These are phyloP conservation scores for Penicillium sp. DNA, from an alignment of 2,329 filamentous ascomycete genomes.

Conservation along the genomic window DNA sequence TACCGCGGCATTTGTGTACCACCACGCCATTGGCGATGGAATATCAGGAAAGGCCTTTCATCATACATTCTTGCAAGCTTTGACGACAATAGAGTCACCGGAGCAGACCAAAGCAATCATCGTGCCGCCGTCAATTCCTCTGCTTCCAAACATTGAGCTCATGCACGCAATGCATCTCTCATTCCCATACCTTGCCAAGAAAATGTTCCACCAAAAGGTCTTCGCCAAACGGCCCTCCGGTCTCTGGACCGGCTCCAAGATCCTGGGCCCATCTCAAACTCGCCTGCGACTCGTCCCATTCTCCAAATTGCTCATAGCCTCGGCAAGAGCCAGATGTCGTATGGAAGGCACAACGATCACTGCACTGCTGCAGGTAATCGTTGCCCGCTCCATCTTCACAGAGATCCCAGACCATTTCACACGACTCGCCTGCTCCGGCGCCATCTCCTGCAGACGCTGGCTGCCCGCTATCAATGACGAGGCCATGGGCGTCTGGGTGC, in stretches of 20 bases:
- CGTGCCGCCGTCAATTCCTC: conserved; percentile 25
- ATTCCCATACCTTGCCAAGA: conserved; percentile 33
- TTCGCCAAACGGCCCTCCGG: conserved; percentile 28
- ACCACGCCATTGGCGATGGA: conserved; percentile 50
- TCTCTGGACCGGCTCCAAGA: conserved; percentile 38
- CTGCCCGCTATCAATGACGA: conserved; percentile 36
- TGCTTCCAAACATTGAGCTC: conserved; percentile 43
- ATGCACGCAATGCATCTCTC: conserved; percentile 42
- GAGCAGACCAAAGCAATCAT: conserved; percentile 23
- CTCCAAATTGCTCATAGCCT: conserved; percentile 27
- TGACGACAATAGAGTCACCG: conserved; percentile 23
- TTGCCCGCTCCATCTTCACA: conserved; percentile 40
- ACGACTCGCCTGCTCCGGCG: conserved; percentile 31
- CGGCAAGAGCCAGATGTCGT: conserved; percentile 35
- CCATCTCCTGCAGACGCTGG: conserved; percentile 41
- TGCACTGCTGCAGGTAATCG: conserved; percentile 37
- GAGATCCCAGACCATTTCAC: conserved; percentile 31
- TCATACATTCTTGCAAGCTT: conserved; percentile 38
- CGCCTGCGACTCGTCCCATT: conserved; percentile 34
- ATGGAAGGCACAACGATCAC: conserved; percentile 43
- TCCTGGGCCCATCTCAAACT: conserved; percentile 22
- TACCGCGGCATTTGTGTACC: conserved; percentile 46
- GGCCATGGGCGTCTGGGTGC: conserved; percentile 39
- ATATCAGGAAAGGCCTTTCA: conserved; percentile 47
- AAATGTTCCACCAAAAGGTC: conserved; percentile 35